Evolutionary conservation across 2,329 filamentous ascomycete genomes (phyloP), one percentile per base, ranked within the genome.

Genomic region (Talaromyces verruculosus): DNA sequence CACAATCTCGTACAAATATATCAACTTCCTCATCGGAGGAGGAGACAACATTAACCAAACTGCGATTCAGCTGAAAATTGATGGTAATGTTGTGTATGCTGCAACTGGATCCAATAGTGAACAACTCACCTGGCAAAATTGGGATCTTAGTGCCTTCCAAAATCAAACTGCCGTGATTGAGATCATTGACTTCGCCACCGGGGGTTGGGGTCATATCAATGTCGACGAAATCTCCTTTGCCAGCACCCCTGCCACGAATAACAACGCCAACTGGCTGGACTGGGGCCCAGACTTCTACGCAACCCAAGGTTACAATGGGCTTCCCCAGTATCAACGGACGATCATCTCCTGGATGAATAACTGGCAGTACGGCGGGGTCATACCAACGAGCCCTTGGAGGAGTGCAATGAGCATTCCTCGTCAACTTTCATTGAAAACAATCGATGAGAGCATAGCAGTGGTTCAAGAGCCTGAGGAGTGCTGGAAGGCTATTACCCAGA

Each of bases 211-310:
- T 4, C 57, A 60, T 45, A 60, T 60, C 22, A 60, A 25, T 10
- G 37, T 60, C 3, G 57, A 28, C 37, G 35, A 60, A 45, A 60
- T 60, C 22, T 43, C 37, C 17, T 43, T 45, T 45, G 17, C 57
- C 57, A 13, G 19, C 2, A 25, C 58, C 0, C n/a, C 39, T 1
- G 17, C 64, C 1, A 63, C n/a, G 3, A 70, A 70, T 53, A 53
- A 60, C 10, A 63, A 64, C n/a, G 68, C 69, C 10, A 75, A 75
- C 57, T 75, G 74, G 74, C 47, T 75, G 61, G 74, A 75, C 51
- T 70, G 67, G 60, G 74, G 74, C n/a, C 74, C 73, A 2, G 73
- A 75, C 65, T 75, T 71, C 39, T 75, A 75, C 58, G 74, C 74
- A 8, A 68, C 72, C 0, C 33, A 67, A 11, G 66, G 67, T 17